phyloP scores from a whole-genome alignment of 768 basidiomycete species.

The Saitozyma podzolica region DNA sequence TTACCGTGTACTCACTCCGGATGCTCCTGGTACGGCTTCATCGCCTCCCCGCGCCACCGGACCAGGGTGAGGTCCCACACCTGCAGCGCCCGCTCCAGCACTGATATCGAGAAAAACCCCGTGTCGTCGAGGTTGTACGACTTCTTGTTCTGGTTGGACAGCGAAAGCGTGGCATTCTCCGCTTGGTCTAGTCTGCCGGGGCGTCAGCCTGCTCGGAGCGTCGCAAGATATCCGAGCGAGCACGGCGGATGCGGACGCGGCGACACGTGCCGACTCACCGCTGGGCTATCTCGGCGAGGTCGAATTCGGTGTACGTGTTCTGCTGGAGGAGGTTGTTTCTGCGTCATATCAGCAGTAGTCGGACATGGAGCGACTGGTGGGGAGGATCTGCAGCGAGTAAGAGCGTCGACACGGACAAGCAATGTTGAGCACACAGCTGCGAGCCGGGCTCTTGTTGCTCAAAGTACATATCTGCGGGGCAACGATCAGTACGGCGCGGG shows the following conservation, averaged over 20 bases:
- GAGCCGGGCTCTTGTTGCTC: conserved; percentile 45
- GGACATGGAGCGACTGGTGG: no score
- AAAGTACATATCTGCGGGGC: conserved; percentile 38
- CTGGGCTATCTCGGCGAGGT: conserved; percentile 50
- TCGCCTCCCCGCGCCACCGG: conserved; percentile 79
- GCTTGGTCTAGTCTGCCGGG: conserved; percentile 39
- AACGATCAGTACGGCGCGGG: background rate
- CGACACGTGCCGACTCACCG: conserved; percentile 27
- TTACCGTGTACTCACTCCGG: conserved; percentile 67
- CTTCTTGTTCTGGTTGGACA: conserved; percentile 57
- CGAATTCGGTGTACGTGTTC: conserved; percentile 46
- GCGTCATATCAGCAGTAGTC: background rate
- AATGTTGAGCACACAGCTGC: conserved; percentile 48
- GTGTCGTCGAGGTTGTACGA: conserved; percentile 86
- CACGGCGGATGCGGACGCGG: no score
- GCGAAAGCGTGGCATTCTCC: conserved; percentile 50
- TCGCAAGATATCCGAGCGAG: background rate
- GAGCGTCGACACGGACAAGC: conserved; percentile 22
- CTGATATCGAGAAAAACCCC: conserved; percentile 90
- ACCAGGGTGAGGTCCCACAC: conserved; percentile 80
- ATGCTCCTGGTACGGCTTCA: conserved; percentile 70
- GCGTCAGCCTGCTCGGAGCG: background rate
- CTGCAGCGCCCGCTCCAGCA: conserved; percentile 67
- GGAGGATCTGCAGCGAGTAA: no score
- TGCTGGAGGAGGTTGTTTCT: conserved; percentile 50